phyloP scores from a whole-genome alignment of 1,284 basidiomycete genomes.

The Ganoderma multipileum region DNA sequence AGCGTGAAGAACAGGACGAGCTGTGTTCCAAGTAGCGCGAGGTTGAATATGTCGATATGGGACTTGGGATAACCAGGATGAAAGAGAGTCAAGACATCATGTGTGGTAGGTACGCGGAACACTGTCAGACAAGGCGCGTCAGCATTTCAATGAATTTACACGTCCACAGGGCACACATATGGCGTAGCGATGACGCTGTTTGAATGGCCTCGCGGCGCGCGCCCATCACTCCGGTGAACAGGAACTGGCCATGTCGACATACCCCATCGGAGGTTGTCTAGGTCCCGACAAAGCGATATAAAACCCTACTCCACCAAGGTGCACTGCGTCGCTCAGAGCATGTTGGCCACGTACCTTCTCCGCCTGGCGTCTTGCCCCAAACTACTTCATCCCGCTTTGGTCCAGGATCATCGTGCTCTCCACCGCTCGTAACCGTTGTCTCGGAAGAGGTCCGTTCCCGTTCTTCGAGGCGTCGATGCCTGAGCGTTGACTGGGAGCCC shows the following conservation, averaged over 20 bases:
- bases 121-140: slow-evolving; percentile 56
- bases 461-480: slow-evolving; percentile 29
- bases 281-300: not conserved
- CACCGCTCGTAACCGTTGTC: slow-evolving; percentile 18
- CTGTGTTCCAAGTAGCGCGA: slow-evolving; percentile 82
- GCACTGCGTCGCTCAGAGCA: not conserved
- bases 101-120: slow-evolving; percentile 94
- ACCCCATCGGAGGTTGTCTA: not conserved
- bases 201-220: not conserved
- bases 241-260: not conserved
- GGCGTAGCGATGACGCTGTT: slow-evolving; percentile 3
- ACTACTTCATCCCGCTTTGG: slow-evolving; percentile 65
- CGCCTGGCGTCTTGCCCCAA: slow-evolving; percentile 88
- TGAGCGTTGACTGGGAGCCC: slow-evolving; percentile 25
- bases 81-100: slow-evolving; percentile 93
- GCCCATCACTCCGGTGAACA: slow-evolving; percentile 1
- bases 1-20: slow-evolving; percentile 79
- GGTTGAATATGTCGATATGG: slow-evolving; percentile 88
- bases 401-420: slow-evolving; percentile 13
- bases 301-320: not conserved
- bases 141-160: slow-evolving; percentile 4
- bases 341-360: slow-evolving; percentile 65
- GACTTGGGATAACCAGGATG: slow-evolving; percentile 91
- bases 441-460: slow-evolving; percentile 18
- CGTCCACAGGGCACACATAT: slow-evolving; percentile 10